phyloP scores from a whole-genome alignment of 148 eudicot species.

The Talinum fruticosum region DNA sequence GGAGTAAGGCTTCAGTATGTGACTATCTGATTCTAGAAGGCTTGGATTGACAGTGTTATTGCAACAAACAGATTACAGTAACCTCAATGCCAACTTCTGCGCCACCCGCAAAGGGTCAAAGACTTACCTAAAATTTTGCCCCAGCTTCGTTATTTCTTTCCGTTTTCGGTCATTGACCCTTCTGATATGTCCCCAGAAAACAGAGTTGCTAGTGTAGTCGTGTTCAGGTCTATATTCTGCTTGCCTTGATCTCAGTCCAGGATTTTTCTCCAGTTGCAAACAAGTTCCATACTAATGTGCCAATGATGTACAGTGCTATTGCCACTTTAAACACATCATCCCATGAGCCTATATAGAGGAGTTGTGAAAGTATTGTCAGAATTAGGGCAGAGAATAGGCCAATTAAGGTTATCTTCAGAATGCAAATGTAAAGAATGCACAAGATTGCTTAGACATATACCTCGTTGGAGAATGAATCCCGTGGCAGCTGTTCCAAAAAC shows the following conservation, averaged over 20 bases:
- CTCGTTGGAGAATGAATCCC: conserved; percentile 85
- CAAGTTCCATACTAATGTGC: conserved; percentile 87
- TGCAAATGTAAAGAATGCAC: not conserved
- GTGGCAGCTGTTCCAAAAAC: conserved; percentile 98
- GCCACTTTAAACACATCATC: conserved; percentile 91
- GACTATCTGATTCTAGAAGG: conserved; percentile 12
- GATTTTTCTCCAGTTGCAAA: conserved; percentile 91
- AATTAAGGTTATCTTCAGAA: conserved; percentile 1
- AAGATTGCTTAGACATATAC: conserved; percentile 28
- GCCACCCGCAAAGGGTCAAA: conserved; percentile 4
- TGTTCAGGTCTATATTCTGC: conserved; percentile 9
- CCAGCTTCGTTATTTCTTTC: conserved; percentile 8
- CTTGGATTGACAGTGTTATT: too few species aligned
- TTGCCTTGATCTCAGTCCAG: conserved; percentile 44
- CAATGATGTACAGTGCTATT: conserved; percentile 74
- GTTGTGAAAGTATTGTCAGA: conserved; percentile 7
- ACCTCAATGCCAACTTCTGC: conserved; percentile 16
- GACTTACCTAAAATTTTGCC: conserved; percentile 2
- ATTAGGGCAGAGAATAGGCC: not conserved
- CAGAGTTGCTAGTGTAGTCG: conserved; percentile 1
- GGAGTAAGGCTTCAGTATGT: conserved; percentile 5
- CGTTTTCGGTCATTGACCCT: not conserved
- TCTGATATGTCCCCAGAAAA: not conserved
- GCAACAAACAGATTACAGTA: conserved; percentile 4
- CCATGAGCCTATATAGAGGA: conserved; percentile 66